These are phyloP conservation scores for Paecilomyces sp. DNA, from an alignment of 2,329 filamentous ascomycete species.

Conservation along the genomic window DNA sequence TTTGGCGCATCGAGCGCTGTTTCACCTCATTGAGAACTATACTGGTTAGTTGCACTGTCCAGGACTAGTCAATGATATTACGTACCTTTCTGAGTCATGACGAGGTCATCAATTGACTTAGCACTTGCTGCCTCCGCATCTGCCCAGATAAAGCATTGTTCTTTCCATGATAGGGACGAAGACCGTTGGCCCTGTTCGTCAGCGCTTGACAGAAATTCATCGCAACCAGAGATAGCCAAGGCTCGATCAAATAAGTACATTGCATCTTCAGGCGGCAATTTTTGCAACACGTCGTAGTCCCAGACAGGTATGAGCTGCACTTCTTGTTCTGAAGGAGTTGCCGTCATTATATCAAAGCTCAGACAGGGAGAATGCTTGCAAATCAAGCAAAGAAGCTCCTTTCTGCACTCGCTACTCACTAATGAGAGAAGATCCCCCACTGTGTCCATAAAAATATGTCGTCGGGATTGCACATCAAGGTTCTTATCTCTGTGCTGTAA, in stretches of 20 bases:
- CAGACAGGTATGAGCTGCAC: not conserved
- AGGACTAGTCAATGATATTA: not conserved
- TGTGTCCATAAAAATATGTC: not conserved
- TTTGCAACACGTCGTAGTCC: not conserved
- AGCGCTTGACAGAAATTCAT: not conserved
- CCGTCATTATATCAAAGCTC: not conserved
- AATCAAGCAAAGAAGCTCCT: not conserved
- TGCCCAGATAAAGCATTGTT: conserved; percentile 1
- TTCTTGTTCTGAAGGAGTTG: not conserved
- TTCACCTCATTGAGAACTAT: not conserved
- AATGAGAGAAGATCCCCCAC: not conserved
- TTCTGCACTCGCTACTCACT: not conserved
- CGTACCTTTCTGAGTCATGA: not conserved
- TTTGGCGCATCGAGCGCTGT: not conserved
- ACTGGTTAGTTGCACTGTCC: not conserved
- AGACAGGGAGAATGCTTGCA: not conserved
- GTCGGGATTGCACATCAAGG: not conserved
- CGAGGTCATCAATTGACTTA: conserved; percentile 75
- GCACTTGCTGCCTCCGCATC: conserved; percentile 43
- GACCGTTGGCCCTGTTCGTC: not conserved
- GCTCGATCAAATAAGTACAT: not conserved
- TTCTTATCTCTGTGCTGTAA: not conserved
- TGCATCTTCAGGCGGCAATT: not conserved
- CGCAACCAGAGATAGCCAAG: not conserved
- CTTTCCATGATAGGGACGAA: not conserved